These are phyloP conservation scores for Xylaria grammica DNA, from an alignment of 495 filamentous ascomycete genomes.

Conservation along the genomic window DNA sequence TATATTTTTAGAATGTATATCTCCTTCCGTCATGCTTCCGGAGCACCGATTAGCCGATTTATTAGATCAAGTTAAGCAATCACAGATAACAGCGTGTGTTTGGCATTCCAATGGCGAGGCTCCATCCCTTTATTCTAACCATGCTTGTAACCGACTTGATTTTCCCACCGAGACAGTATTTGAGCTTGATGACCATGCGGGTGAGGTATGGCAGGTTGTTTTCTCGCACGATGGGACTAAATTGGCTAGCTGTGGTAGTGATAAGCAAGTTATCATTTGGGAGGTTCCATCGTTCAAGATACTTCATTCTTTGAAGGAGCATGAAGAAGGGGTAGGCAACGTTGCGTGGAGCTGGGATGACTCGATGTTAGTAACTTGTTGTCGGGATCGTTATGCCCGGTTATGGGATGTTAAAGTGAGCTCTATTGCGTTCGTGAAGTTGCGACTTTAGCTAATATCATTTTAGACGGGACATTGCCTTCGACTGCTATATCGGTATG, in stretches of 20 bases:
- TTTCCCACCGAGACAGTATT: constrained; percentile 73
- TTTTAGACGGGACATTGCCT: constrained; percentile 72
- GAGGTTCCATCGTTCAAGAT: constrained; percentile 72
- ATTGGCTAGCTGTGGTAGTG: constrained; percentile 80
- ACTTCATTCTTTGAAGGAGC: constrained; percentile 66
- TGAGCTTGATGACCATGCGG: constrained; percentile 74
- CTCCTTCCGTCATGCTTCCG: constrained; percentile 97
- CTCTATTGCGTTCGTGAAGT: constrained; percentile 21
- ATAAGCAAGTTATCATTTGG: constrained; percentile 79
- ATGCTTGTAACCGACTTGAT: constrained; percentile 77
- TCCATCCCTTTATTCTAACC: constrained; percentile 88
- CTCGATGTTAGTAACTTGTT: constrained; percentile 80
- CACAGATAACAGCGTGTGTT: constrained; percentile 80
- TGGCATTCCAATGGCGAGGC: constrained; percentile 84
- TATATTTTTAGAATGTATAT: constrained; percentile 66
- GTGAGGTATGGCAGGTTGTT: constrained; percentile 88
- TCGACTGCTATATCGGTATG: constrained; percentile 67
- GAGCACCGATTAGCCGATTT: constrained; percentile 87
- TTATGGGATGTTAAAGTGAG: constrained; percentile 81
- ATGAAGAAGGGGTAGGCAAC: constrained; percentile 70
- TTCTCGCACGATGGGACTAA: constrained; percentile 90
- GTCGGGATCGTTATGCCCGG: constrained; percentile 71
- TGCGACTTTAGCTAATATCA: constrained; percentile 20
- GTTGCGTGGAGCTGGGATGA: constrained; percentile 93
- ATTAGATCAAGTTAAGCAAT: constrained; percentile 80